A percentile compares a stretch with the other conserved stretches of the same genome.
Conservation (phyloP, 306 rosid species). For the Senna siamea region DNA sequence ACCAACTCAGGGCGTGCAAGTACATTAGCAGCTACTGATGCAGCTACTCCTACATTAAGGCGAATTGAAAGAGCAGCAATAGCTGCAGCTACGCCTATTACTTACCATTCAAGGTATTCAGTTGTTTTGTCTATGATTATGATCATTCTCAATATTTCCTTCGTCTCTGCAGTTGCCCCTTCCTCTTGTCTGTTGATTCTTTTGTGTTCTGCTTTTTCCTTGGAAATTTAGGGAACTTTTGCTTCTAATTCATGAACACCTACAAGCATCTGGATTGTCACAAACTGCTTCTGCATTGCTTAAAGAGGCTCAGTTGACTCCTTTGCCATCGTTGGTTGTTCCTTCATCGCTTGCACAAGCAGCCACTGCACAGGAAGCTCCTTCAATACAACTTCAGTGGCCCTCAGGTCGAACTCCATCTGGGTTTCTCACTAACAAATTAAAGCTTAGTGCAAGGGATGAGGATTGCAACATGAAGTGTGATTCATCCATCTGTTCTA, state of each 20-base stretch:
- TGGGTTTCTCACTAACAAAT: conserved; percentile 75
- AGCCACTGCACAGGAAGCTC: conserved; percentile 69
- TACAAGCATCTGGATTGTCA: conserved; percentile 88
- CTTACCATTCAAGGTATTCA: conserved; percentile 86
- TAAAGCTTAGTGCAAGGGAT: conserved; percentile 54
- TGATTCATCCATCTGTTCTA: conserved; percentile 50
- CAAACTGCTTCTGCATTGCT: conserved; percentile 71
- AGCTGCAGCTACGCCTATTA: conserved; percentile 99
- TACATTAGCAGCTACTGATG: conserved; percentile 94
- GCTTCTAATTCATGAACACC: conserved; percentile 91
- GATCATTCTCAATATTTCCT: conserved; percentile 3
- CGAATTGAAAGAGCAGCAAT: conserved; percentile 99
- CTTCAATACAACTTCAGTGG: conserved; percentile 75
- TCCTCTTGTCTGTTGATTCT: conserved; percentile 31
- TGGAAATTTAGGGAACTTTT: conserved; percentile 80
- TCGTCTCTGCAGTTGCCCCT: background rate
- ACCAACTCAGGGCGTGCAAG: conserved; percentile 99
- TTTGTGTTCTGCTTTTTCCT: conserved; percentile 21
- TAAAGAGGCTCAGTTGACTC: conserved; percentile 93
- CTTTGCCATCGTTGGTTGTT: conserved; percentile 77
- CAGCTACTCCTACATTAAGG: conserved; percentile 98
- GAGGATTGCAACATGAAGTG: conserved; percentile 63
- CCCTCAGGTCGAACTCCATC: conserved; percentile 77
- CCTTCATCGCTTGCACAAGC: conserved; percentile 76
- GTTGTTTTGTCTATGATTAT: conserved; percentile 27